Evolutionary conservation across 495 filamentous ascomycete species (phyloP).

Genomic region (Penicillium lagena): DNA sequence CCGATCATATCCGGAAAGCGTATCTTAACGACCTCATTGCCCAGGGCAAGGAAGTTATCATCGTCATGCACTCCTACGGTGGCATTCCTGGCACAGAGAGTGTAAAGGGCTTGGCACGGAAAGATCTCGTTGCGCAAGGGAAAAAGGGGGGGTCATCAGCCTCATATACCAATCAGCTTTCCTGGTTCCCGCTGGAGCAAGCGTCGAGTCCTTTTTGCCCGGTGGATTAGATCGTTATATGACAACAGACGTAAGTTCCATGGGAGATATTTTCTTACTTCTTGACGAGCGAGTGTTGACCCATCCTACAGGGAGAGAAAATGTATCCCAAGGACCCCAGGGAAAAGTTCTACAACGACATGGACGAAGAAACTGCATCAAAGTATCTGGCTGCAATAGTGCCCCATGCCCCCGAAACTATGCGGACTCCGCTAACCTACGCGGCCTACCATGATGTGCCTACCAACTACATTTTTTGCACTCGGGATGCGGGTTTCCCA

Average conservation of each 20-base stretch:
- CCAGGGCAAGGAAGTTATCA: background rate
- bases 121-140: background rate
- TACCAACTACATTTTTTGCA: background rate
- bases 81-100: background rate
- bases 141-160: background rate
- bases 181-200: background rate
- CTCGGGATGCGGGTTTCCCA: background rate
- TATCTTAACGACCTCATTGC: background rate
- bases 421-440: background rate
- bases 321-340: slow-evolving; percentile 1
- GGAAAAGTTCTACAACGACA: background rate
- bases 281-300: background rate
- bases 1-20: background rate
- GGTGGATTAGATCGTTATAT: background rate
- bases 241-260: background rate
- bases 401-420: background rate
- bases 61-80: background rate
- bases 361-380: background rate
- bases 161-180: background rate
- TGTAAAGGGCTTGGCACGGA: background rate
- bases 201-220: background rate
- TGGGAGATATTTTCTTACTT: background rate
- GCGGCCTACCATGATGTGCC: slow-evolving; percentile 2
- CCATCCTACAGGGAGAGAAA: background rate
- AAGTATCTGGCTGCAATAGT: background rate